Evolutionary conservation across 139 green algal species (phyloP).

Genomic region (Chlorella sp.): DNA sequence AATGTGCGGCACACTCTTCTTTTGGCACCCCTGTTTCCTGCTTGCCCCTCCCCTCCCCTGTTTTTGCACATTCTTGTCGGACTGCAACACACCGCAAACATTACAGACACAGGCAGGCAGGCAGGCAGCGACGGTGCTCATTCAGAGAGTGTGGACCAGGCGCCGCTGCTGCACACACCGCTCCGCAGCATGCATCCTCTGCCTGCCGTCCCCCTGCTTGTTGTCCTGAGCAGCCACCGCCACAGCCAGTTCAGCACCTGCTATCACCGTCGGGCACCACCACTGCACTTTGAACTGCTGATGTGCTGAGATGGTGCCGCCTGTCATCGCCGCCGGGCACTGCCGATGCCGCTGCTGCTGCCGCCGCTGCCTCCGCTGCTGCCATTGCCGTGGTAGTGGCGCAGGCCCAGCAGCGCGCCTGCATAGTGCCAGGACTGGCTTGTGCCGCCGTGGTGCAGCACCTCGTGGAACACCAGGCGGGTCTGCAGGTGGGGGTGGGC

Average conservation of each 20-base stretch:
- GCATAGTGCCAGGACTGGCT: slow-evolving; percentile 58
- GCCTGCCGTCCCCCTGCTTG: no score
- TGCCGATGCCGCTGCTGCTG: not conserved
- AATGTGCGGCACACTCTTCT: not conserved
- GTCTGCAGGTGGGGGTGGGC: not conserved
- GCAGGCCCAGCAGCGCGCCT: slow-evolving; percentile 63
- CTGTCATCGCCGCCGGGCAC: not conserved
- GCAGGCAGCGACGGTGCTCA: no score
- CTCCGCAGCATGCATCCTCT: no score
- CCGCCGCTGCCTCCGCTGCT: slow-evolving; percentile 3
- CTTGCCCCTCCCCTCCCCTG: not conserved
- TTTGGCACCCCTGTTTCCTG: not conserved
- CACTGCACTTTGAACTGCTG: no score
- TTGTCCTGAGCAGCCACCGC: no score
- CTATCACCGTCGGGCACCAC: no score
- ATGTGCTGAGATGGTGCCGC: not conserved
- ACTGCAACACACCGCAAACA: no score
- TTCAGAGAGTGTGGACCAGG: no score
- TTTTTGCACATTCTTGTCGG: no score
- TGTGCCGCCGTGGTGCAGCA: slow-evolving; percentile 40
- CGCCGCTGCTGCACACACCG: no score
- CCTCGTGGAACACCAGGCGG: slow-evolving; percentile 66
- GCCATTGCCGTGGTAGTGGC: slow-evolving; percentile 40
- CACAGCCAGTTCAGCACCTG: not conserved
- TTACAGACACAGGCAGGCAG: no score